phyloP scores from a whole-genome alignment of 2,329 filamentous ascomycete species.

The Diaporthe sp. region DNA sequence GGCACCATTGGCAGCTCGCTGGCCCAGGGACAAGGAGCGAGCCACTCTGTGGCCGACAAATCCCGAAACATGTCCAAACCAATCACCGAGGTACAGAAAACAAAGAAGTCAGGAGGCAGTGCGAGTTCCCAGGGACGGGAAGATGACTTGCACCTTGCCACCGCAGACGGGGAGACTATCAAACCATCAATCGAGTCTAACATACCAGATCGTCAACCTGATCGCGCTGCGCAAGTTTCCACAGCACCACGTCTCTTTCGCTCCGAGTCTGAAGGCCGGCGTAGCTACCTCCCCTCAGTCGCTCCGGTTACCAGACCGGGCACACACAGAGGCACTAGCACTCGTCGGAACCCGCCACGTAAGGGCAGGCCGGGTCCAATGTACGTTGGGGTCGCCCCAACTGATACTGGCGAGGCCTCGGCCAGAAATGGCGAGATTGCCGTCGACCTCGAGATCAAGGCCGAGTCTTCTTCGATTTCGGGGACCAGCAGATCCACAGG shows the following conservation, averaged over 20 bases:
- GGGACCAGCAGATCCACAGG: not conserved
- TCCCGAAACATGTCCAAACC: not conserved
- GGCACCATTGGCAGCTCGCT: not conserved
- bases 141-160: not conserved
- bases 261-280: constrained; percentile 2
- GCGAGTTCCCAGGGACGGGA: not conserved
- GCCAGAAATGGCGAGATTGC: not conserved
- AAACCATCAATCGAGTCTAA: constrained; percentile 18
- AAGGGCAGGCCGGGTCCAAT: constrained; percentile 6
- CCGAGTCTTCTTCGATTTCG: not conserved
- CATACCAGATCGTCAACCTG: constrained; percentile 5
- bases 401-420: not conserved
- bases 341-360: constrained; percentile 28
- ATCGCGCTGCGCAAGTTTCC: not conserved
- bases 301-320: not conserved
- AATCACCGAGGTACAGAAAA: not conserved
- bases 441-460: not conserved
- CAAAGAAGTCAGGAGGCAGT: constrained; percentile 1
- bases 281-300: not conserved
- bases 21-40: not conserved
- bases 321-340: not conserved
- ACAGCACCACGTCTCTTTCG: not conserved
- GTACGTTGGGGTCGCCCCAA: not conserved
- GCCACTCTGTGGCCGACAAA: not conserved
- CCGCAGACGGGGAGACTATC: not conserved